Evolutionary conservation across 371 early-diverging fungal genomes (phyloP).

Genomic region (Apophysomyces trapeziformis): DNA sequence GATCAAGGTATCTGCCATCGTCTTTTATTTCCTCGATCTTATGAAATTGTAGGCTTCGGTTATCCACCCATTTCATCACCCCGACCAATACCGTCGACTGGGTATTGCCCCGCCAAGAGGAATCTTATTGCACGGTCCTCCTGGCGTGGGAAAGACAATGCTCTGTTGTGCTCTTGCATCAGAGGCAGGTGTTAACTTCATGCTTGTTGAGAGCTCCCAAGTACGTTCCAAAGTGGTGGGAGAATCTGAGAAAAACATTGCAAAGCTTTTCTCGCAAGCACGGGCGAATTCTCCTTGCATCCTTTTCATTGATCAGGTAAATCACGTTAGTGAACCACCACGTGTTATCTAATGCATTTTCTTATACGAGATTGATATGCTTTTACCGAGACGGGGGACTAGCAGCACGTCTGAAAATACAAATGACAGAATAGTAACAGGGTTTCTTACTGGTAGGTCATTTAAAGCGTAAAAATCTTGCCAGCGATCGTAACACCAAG

Average conservation of each 20-base stretch:
- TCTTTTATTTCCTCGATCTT: background rate
- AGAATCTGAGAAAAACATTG: conserved; percentile 80
- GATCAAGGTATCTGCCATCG: conserved; percentile 41
- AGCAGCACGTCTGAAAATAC: conserved; percentile 77
- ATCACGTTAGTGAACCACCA: background rate
- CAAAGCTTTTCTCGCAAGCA: conserved; percentile 76
- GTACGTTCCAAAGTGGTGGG: conserved; percentile 83
- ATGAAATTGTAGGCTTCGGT: conserved; percentile 49
- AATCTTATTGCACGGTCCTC: conserved; percentile 98
- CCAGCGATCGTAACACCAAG: background rate
- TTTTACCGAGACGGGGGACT: conserved; percentile 73
- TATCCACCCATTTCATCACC: conserved; percentile 84
- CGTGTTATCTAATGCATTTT: background rate
- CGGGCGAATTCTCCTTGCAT: conserved; percentile 82
- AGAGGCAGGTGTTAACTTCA: conserved; percentile 76
- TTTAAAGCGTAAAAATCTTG: background rate
- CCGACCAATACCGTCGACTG: conserved; percentile 80
- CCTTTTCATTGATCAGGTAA: conserved; percentile 82
- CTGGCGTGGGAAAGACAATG: conserved; percentile 99
- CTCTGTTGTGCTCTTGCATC: conserved; percentile 95
- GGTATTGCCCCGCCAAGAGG: conserved; percentile 96
- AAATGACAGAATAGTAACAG: conserved; percentile 80
- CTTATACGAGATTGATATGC: conserved; percentile 65
- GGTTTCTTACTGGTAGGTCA: conserved; percentile 71
- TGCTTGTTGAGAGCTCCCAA: conserved; percentile 80